phyloP scores from a whole-genome alignment of 345 rosid species.

The Psidium guajava region DNA sequence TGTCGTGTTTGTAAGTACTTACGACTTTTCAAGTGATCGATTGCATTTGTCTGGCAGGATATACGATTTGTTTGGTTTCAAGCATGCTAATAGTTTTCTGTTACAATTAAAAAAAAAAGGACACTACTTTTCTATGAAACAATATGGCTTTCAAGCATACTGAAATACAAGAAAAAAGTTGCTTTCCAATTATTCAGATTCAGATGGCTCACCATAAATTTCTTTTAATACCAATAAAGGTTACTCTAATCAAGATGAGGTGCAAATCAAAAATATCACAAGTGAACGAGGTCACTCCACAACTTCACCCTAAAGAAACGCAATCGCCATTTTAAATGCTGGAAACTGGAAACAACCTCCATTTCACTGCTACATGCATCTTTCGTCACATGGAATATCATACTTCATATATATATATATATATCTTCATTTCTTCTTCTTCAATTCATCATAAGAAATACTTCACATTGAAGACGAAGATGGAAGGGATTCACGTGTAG shows the following conservation, averaged over 20 bases:
- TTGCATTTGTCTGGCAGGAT: background rate
- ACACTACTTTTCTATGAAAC: background rate
- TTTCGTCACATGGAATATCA: background rate
- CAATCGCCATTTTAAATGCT: background rate
- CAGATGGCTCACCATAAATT: background rate
- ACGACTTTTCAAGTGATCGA: background rate
- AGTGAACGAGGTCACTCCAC: background rate
- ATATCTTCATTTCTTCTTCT: background rate
- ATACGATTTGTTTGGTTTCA: background rate
- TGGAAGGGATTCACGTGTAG: constrained; percentile 27
- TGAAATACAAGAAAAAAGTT: background rate
- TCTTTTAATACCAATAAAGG: background rate
- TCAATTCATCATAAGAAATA: background rate
- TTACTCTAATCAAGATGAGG: background rate
- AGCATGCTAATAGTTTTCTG: no score
- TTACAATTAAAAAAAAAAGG: background rate
- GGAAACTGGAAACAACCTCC: background rate
- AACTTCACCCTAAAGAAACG: background rate
- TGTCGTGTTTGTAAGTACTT: background rate
- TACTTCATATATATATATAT: fast-evolving
- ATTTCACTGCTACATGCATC: background rate
- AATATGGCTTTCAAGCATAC: background rate
- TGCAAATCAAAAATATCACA: background rate
- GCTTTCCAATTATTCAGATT: background rate
- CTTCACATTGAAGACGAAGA: background rate